phyloP scores from a whole-genome alignment of 345 rosid genomes.

The Euphorbia peplus region DNA sequence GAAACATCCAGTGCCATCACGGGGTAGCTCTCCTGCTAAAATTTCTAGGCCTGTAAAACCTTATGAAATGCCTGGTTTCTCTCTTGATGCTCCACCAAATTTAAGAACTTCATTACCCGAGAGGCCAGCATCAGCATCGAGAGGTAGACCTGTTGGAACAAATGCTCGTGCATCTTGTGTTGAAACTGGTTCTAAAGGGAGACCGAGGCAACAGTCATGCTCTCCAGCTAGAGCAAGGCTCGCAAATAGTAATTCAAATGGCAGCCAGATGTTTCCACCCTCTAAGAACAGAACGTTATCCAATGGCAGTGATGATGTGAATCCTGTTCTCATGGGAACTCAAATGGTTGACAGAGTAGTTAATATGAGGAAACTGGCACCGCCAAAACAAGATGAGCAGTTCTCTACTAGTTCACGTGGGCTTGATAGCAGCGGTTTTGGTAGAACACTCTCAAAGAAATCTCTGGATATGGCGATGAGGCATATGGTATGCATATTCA shows the following conservation, averaged over 20 bases:
- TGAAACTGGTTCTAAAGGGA: constrained; percentile 32
- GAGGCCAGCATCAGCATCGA: constrained; percentile 31
- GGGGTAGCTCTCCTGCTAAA: constrained; percentile 25
- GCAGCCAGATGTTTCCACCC: constrained; percentile 1
- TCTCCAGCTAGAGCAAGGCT: constrained; percentile 27
- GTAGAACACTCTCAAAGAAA: constrained; percentile 28
- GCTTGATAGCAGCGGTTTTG: constrained; percentile 27
- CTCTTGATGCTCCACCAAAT: constrained; percentile 30
- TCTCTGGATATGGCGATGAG: constrained; percentile 35
- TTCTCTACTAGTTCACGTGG: constrained; percentile 30
- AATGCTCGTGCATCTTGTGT: constrained; percentile 36
- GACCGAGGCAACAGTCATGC: constrained; percentile 27
- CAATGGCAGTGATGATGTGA: constrained; percentile 20
- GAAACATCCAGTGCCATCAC: constrained; percentile 23
- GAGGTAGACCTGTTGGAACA: constrained; percentile 21
- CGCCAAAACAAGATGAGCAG: constrained; percentile 38
- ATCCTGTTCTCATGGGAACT: constrained; percentile 30
- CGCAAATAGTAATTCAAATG: constrained; percentile 5
- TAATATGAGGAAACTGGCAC: constrained; percentile 30
- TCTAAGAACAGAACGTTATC: constrained; percentile 16
- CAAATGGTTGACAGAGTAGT: constrained; percentile 33
- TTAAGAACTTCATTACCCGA: constrained; percentile 27
- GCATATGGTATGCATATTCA: constrained; percentile 24
- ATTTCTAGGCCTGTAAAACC: constrained; percentile 30
- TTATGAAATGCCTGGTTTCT: constrained; percentile 28